Evolutionary conservation across 2,329 filamentous ascomycete species (phyloP).

Genomic region (Ampelomyces quisqualis): DNA sequence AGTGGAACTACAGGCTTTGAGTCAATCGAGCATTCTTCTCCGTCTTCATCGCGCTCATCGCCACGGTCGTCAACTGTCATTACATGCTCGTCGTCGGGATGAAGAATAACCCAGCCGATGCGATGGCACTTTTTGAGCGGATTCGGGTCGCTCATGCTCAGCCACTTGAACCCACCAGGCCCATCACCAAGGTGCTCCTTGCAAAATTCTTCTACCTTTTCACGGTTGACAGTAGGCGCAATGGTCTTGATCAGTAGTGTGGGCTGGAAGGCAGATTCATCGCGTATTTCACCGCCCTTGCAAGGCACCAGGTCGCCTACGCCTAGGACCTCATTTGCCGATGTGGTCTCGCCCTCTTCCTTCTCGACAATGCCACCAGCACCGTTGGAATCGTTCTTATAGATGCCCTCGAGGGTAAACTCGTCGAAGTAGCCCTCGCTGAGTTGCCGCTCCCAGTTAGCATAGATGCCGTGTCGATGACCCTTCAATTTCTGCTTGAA

Average conservation of each 20-base stretch:
- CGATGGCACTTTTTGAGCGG: constrained; percentile 95
- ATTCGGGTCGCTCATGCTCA: constrained; percentile 95
- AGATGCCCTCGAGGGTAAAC: constrained; percentile 89
- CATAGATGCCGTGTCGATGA: constrained; percentile 75
- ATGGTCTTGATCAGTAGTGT: constrained; percentile 98
- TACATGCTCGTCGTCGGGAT: constrained; percentile 70
- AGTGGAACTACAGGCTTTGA: constrained; percentile 51
- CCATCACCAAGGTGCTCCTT: constrained; percentile 90
- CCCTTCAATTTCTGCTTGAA: constrained; percentile 76
- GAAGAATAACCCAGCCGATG: constrained; percentile 97
- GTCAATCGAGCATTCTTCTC: constrained; percentile 58
- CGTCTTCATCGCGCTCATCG: constrained; percentile 71
- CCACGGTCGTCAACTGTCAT: constrained; percentile 64
- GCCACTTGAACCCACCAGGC: constrained; percentile 90
- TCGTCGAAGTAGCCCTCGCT: constrained; percentile 87
- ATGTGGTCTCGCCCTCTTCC: constrained; percentile 91
- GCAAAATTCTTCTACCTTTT: constrained; percentile 91
- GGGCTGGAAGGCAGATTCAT: constrained; percentile 84
- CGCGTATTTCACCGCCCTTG: constrained; percentile 79
- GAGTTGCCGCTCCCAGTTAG: constrained; percentile 86
- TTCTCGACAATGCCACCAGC: constrained; percentile 84
- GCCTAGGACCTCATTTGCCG: constrained; percentile 86
- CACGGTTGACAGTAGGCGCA: constrained; percentile 89
- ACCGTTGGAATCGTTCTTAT: constrained; percentile 89
- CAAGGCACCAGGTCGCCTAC: constrained; percentile 87